A percentile compares a stretch with the other conserved stretches of the same genome.
These are phyloP conservation scores for Didymella segeticola DNA, from an alignment of 2,329 filamentous ascomycete genomes.

Conservation along the genomic window DNA sequence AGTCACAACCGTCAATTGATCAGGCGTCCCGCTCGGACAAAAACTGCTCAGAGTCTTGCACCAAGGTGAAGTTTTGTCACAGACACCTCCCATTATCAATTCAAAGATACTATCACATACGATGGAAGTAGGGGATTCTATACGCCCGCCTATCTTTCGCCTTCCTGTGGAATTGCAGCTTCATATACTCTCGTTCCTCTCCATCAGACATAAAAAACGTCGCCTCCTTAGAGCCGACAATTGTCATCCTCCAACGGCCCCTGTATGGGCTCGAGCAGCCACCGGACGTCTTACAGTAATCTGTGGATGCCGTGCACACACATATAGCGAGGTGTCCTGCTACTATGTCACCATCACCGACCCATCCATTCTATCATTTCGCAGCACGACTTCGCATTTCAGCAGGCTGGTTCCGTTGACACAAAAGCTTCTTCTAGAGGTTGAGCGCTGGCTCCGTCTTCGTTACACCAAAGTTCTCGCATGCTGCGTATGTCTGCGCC, in stretches of 20 bases:
- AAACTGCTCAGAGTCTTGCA: too few relatives aligned
- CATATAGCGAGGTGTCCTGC: not conserved
- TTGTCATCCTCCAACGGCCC: not conserved
- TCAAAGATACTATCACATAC: too few relatives aligned
- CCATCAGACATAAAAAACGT: not conserved
- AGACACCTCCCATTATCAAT: too few relatives aligned
- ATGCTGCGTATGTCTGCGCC: constrained; percentile 7
- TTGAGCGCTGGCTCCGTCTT: not conserved
- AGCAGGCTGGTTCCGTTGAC: not conserved
- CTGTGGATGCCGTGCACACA: not conserved
- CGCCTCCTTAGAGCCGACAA: not conserved
- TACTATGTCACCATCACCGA: not conserved
- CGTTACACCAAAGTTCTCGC: not conserved
- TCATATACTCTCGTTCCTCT: not conserved
- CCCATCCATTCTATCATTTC: not conserved
- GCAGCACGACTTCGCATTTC: not conserved
- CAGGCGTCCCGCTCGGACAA: too few relatives aligned
- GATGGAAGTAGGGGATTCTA: too few relatives aligned
- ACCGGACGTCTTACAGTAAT: too few relatives aligned
- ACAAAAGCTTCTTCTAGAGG: not conserved
- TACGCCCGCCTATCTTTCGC: constrained; percentile 1
- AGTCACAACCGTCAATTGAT: too few relatives aligned
- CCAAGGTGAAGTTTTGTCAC: too few relatives aligned
- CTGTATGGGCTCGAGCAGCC: too few relatives aligned
- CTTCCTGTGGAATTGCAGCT: not conserved